phyloP scores from a whole-genome alignment of 139 green algal genomes.

The Chlamydomonas sp. region DNA sequence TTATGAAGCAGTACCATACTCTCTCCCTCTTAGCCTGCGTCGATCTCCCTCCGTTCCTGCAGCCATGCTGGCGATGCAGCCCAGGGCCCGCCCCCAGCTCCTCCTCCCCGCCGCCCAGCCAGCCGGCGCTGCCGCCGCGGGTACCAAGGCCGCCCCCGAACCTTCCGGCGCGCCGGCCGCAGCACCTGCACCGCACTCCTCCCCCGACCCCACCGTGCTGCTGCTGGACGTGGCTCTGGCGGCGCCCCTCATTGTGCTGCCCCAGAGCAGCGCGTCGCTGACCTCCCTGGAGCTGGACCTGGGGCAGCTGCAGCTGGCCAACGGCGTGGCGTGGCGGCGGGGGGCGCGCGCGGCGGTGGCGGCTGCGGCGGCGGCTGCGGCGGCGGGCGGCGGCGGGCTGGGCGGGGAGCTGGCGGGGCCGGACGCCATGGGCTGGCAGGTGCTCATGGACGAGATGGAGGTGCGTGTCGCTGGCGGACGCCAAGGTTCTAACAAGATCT shows the following conservation, averaged over 20 bases:
- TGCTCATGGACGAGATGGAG: conserved; percentile 56
- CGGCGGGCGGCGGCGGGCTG: neutral
- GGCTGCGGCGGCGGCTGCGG: conserved; percentile 1
- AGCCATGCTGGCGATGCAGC: conserved; percentile 66
- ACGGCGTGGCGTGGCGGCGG: conserved; percentile 65
- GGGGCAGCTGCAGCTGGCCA: conserved; percentile 69
- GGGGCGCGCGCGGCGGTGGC: neutral
- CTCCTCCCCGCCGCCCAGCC: neutral
- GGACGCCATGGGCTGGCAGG: neutral
- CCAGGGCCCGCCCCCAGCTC: neutral
- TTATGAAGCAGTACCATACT: neutral
- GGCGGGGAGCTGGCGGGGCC: neutral
- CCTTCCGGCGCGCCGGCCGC: neutral
- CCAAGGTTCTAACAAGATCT: no score
- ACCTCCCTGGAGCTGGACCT: conserved; percentile 79
- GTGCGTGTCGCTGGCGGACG: neutral
- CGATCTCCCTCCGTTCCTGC: neutral
- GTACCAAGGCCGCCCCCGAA: no score
- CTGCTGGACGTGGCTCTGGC: conserved; percentile 79
- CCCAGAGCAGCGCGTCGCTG: conserved; percentile 45
- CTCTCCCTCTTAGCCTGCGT: neutral
- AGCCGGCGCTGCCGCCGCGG: neutral
- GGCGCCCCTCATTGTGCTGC: conserved; percentile 86
- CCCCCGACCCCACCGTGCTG: conserved; percentile 48
- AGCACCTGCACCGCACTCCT: neutral